A percentile compares a stretch with the other conserved stretches of the same genome.
These are phyloP conservation scores for Melaleuca alternifolia DNA, from an alignment of 345 rosid genomes.

Conservation along the genomic window DNA sequence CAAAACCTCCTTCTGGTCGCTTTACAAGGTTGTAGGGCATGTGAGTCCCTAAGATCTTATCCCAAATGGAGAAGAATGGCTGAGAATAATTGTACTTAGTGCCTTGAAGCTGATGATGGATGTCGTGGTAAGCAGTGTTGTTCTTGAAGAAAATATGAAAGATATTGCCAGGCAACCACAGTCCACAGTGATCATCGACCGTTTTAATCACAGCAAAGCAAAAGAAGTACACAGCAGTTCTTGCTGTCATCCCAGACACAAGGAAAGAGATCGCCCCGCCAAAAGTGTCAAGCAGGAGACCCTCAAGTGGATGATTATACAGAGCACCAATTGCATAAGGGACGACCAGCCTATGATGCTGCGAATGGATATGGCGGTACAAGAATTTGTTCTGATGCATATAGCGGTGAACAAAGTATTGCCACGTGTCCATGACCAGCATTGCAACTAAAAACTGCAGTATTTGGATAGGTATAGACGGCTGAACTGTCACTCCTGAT, in stretches of 20 bases:
- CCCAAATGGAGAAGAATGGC: constrained; percentile 76
- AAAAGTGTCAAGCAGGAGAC: constrained; percentile 56
- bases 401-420: constrained; percentile 57
- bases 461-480: constrained; percentile 31
- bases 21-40: constrained; percentile 44
- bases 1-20: constrained; percentile 59
- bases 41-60: constrained; percentile 58
- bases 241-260: constrained; percentile 64
- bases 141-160: constrained; percentile 51
- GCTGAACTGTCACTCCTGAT: constrained; percentile 34
- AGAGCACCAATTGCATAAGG: constrained; percentile 69
- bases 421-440: constrained; percentile 68
- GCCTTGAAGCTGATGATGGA: constrained; percentile 67
- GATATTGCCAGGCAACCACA: constrained; percentile 59
- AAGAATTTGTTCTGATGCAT: constrained; percentile 69
- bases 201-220: constrained; percentile 57
- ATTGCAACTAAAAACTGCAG: constrained; percentile 45
- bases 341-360: constrained; percentile 61
- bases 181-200: constrained; percentile 67
- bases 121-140: constrained; percentile 63
- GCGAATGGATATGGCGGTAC: constrained; percentile 61
- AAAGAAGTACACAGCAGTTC: constrained; percentile 54
- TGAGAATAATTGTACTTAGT: constrained; percentile 67
- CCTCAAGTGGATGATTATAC: constrained; percentile 61
- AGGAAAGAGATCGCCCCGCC: constrained; percentile 67